These are phyloP conservation scores for Jacaranda mimosifolia DNA, from an alignment of 257 asterid species.

Conservation along the genomic window DNA sequence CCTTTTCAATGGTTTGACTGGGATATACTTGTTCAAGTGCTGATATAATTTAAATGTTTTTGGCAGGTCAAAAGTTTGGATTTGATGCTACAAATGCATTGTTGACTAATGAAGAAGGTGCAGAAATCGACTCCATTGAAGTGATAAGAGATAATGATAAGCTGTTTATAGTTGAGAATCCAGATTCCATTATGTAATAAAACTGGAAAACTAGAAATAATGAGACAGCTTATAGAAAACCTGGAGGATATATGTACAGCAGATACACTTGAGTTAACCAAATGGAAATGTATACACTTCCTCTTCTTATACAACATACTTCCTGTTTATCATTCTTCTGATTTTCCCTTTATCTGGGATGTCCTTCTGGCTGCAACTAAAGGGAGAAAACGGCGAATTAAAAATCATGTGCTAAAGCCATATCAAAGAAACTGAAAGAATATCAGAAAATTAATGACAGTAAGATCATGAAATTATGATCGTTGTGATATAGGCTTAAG, in stretches of 20 bases:
- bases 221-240: background rate
- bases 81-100: slow-evolving; percentile 72
- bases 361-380: no score
- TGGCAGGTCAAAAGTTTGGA: slow-evolving; percentile 81
- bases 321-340: background rate
- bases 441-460: no score
- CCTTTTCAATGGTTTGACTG: no score
- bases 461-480: no score
- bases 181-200: slow-evolving; percentile 21
- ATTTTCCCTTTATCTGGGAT: background rate
- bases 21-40: background rate
- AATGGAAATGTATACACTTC: background rate
- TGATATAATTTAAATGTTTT: slow-evolving; percentile 18
- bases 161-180: slow-evolving; percentile 55
- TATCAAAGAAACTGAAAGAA: no score
- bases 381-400: no score
- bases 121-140: slow-evolving; percentile 85
- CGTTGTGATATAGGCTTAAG: no score
- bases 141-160: slow-evolving; percentile 94
- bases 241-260: background rate
- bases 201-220: slow-evolving; percentile 1
- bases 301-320: background rate
- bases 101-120: slow-evolving; percentile 75
- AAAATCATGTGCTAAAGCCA: no score
- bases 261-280: background rate